Conservation (phyloP, 805 yeast species). For the Gaillardinia entomophila region DNA sequence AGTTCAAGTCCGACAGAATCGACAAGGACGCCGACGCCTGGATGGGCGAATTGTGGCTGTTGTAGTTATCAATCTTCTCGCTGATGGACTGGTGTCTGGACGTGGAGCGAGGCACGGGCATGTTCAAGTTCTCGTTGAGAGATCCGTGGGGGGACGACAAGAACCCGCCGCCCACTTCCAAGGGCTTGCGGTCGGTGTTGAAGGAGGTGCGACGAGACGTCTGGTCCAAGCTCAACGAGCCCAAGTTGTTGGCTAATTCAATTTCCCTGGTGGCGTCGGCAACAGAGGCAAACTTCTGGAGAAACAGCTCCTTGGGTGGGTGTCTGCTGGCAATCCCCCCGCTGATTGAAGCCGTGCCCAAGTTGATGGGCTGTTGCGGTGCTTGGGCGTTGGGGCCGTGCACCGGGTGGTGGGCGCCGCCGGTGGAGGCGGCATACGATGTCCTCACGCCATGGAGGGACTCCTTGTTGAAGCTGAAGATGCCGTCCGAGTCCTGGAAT, state of each 20-base stretch:
- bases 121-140: slow-evolving; percentile 38
- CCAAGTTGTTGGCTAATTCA: slow-evolving; percentile 43
- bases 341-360: slow-evolving; percentile 59
- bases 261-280: slow-evolving; percentile 68
- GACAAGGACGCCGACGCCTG: slow-evolving; percentile 37
- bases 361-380: slow-evolving; percentile 22
- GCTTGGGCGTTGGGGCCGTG: slow-evolving; percentile 7
- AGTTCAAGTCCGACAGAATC: slow-evolving; percentile 20
- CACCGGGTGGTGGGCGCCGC: slow-evolving; percentile 14
- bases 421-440: slow-evolving; percentile 21
- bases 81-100: slow-evolving; percentile 49
- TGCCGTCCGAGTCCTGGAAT: slow-evolving; percentile 26
- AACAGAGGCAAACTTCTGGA: slow-evolving; percentile 58
- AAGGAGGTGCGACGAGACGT: slow-evolving; percentile 48
- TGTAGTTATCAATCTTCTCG: slow-evolving; percentile 60
- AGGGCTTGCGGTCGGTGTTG: slow-evolving; percentile 19
- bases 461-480: slow-evolving; percentile 45
- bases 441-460: slow-evolving; percentile 44
- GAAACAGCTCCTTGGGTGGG: slow-evolving; percentile 44
- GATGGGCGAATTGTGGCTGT: slow-evolving; percentile 35
- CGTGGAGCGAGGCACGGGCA: slow-evolving; percentile 21
- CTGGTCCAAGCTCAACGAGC: slow-evolving; percentile 30
- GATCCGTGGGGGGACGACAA: slow-evolving; percentile 33
- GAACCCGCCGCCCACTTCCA: slow-evolving; percentile 5
- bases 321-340: slow-evolving; percentile 47